Evolutionary conservation across 106 monocot genomes (phyloP).

Genomic region (Dioscorea zingiberensis): DNA sequence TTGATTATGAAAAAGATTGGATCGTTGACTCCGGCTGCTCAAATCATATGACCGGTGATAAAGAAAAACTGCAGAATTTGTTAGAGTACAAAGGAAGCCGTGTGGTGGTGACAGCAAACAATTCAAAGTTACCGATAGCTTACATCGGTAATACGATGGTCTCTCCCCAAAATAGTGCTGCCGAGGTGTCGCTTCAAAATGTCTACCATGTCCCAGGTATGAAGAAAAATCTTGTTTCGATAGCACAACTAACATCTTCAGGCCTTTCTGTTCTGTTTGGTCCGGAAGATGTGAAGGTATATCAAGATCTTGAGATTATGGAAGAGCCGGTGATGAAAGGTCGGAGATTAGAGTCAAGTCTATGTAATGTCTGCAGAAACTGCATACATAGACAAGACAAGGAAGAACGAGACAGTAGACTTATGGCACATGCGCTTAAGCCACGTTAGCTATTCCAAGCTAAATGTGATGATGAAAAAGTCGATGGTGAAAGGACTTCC

Average conservation of each 20-base stretch:
- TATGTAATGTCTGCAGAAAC: slow-evolving; percentile 10
- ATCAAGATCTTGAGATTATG: not conserved
- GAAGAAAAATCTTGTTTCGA: slow-evolving; percentile 5
- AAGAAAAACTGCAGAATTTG: not conserved
- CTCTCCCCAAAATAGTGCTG: not conserved
- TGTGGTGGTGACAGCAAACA: slow-evolving; percentile 5
- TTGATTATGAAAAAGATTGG: not conserved
- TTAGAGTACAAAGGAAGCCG: not conserved
- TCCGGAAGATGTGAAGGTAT: slow-evolving; percentile 3
- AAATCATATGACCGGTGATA: slow-evolving; percentile 4
- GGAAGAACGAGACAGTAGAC: not conserved
- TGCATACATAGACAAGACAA: slow-evolving; percentile 6
- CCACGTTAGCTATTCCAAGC: slow-evolving; percentile 7
- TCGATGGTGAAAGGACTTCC: slow-evolving; percentile 8
- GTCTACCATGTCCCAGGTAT: not conserved
- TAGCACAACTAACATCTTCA: slow-evolving; percentile 1
- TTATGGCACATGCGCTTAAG: too few species aligned
- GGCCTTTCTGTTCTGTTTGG: not conserved
- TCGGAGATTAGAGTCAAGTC: not conserved
- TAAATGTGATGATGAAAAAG: slow-evolving; percentile 16
- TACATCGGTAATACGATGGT: not conserved
- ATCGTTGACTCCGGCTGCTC: slow-evolving; percentile 11
- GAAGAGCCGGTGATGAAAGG: not conserved
- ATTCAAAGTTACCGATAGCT: slow-evolving; percentile 5
- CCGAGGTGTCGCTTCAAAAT: not conserved